Conservation (phyloP, 1,139 yeast species). For the Arxiozyma bovina region DNA sequence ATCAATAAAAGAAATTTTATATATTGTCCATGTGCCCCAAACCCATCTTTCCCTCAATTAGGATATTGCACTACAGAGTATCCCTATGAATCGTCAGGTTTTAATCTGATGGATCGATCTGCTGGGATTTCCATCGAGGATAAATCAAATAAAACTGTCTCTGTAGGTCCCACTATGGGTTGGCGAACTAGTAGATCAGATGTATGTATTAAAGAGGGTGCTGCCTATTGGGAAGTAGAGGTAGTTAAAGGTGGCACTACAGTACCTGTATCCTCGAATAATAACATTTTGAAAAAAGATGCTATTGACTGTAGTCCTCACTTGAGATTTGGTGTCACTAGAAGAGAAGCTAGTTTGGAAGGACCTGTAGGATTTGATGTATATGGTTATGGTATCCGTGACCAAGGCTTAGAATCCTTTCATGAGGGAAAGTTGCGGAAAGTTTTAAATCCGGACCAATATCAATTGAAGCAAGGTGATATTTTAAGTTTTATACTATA, state of each 20-base stretch:
- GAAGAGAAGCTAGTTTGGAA: constrained; percentile 82
- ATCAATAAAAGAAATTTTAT: constrained; percentile 71
- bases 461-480: constrained; percentile 58
- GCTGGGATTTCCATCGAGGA: constrained; percentile 46
- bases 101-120: constrained; percentile 67
- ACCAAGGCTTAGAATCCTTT: constrained; percentile 66
- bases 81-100: constrained; percentile 55
- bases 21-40: constrained; percentile 71
- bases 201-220: constrained; percentile 70
- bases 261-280: constrained; percentile 10
- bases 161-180: constrained; percentile 50
- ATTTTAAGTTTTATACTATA: constrained; percentile 70
- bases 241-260: constrained; percentile 24
- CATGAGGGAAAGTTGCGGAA: constrained; percentile 36
- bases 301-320: constrained; percentile 36
- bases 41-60: constrained; percentile 48
- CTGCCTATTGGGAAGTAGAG: constrained; percentile 60
- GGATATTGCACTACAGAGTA: constrained; percentile 69
- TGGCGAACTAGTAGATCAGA: constrained; percentile 78
- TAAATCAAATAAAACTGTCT: constrained; percentile 27
- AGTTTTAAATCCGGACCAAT: constrained; percentile 8
- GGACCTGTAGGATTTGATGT: constrained; percentile 96
- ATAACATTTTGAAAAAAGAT: constrained; percentile 13
- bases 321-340: constrained; percentile 71
- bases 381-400: constrained; percentile 86